Conservation (phyloP, 2,329 filamentous ascomycete genomes). For the Pestalotiopsis sp. region DNA sequence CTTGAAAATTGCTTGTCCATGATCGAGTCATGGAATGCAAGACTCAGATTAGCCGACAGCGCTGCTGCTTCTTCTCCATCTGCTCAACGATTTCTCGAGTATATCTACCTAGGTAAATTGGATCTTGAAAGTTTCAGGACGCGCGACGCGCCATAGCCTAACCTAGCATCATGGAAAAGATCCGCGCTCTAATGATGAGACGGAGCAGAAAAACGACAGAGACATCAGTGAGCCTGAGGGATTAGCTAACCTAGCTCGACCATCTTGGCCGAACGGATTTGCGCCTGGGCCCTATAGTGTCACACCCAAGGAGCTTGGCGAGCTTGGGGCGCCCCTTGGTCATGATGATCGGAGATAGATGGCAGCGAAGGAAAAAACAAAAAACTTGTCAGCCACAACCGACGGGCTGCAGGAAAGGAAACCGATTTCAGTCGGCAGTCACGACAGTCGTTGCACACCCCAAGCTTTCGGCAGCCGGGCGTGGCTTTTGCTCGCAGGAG, state of each 20-base stretch:
- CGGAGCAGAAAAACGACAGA: not conserved
- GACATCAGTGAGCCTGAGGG: not conserved
- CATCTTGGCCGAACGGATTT: not conserved
- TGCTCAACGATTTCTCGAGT: too few relatives aligned
- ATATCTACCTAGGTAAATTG: too few relatives aligned
- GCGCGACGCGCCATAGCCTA: too few relatives aligned
- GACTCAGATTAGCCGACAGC: too few relatives aligned
- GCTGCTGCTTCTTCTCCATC: too few relatives aligned
- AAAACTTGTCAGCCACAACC: not conserved
- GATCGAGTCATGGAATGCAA: too few relatives aligned
- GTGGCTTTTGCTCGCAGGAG: not conserved
- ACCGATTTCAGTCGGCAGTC: not conserved
- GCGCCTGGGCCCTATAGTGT: not conserved
- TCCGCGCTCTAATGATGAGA: not conserved
- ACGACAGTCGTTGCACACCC: not conserved
- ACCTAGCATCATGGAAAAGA: too few relatives aligned
- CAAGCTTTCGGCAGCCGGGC: not conserved
- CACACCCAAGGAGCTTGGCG: not conserved
- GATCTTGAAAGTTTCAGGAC: too few relatives aligned
- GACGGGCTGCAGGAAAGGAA: not conserved
- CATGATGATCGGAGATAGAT: not conserved
- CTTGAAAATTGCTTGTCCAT: too few relatives aligned
- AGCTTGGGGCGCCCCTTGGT: not conserved
- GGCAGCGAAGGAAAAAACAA: not conserved
- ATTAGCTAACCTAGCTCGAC: not conserved